These are phyloP conservation scores for Millerozyma acaciae DNA, from an alignment of 805 yeast species.

Conservation along the genomic window DNA sequence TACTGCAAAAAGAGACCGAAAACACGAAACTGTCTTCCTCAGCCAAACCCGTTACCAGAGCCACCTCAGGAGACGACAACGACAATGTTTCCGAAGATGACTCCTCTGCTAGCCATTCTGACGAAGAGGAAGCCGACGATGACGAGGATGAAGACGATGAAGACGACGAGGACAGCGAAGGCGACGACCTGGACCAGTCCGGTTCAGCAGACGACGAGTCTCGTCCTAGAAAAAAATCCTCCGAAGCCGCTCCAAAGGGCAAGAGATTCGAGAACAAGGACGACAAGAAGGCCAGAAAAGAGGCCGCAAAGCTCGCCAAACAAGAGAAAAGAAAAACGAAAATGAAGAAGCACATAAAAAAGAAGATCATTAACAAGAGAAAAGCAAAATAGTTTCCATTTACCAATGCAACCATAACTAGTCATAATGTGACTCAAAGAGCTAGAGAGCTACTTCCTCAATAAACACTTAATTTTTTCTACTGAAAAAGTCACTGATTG, in stretches of 20 bases:
- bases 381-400: constrained; percentile 32
- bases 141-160: constrained; percentile 15
- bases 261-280: constrained; percentile 60
- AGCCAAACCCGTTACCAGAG: constrained; percentile 15
- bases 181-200: constrained; percentile 12
- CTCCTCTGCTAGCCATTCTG: constrained; percentile 4
- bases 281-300: constrained; percentile 44
- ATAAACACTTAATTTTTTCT: no score
- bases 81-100: constrained; percentile 21
- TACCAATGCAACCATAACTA: no score
- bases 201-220: constrained; percentile 26
- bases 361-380: constrained; percentile 59
- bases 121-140: constrained; percentile 12
- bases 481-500: no score
- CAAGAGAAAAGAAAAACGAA: constrained; percentile 34
- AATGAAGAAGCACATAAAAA: constrained; percentile 34
- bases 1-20: constrained; percentile 26
- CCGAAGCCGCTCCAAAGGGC: constrained; percentile 48
- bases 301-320: constrained; percentile 28
- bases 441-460: no score
- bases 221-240: constrained; percentile 14
- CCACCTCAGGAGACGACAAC: no score
- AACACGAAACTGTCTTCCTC: no score
- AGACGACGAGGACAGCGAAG: constrained; percentile 27
- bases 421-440: no score